Evolutionary conservation across 2,329 filamentous ascomycete genomes (phyloP).

Genomic region (Monilinia fructicola): DNA sequence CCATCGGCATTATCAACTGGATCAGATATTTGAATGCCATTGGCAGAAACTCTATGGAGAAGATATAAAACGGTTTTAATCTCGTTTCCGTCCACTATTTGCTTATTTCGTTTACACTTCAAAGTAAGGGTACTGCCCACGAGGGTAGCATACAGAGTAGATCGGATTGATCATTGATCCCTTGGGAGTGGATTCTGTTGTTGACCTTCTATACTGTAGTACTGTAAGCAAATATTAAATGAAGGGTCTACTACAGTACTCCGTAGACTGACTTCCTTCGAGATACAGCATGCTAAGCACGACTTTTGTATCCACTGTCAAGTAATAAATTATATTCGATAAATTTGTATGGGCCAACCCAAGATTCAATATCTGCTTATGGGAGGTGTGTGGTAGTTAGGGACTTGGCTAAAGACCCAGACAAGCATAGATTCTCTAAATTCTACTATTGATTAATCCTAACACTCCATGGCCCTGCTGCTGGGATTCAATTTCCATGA

Average conservation of each 20-base stretch:
- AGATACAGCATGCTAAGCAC: too few relatives aligned
- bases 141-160: neutral
- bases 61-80: neutral
- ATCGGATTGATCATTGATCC: neutral
- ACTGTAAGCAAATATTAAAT: too few relatives aligned
- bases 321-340: too few relatives aligned
- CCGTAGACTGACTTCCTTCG: too few relatives aligned
- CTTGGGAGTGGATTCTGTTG: too few relatives aligned
- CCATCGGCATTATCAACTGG: neutral
- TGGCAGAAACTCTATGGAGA: neutral
- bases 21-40: neutral
- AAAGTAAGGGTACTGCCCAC: neutral
- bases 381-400: neutral
- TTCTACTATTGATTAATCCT: neutral
- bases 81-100: neutral
- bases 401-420: neutral
- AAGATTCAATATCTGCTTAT: too few relatives aligned
- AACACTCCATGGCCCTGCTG: neutral
- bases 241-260: too few relatives aligned
- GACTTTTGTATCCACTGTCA: too few relatives aligned
- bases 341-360: too few relatives aligned
- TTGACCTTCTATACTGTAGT: too few relatives aligned
- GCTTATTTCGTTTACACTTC: neutral
- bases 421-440: neutral
- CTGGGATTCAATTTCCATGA: neutral